Evolutionary conservation across 2,329 filamentous ascomycete genomes (phyloP).

Genomic region (Calonectria pteridis): DNA sequence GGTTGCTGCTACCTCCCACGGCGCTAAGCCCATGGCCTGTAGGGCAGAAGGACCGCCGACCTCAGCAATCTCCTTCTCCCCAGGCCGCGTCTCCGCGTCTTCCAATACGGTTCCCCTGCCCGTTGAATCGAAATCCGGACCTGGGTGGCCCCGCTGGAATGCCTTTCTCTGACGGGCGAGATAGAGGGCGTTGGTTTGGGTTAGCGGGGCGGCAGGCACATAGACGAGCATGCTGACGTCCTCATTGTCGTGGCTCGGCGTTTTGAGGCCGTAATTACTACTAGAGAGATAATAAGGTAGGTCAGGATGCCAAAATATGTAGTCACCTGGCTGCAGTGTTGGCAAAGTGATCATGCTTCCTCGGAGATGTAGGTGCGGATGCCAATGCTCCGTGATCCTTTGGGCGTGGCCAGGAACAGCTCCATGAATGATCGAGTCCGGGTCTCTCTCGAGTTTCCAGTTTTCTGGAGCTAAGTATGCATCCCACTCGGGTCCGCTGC

Average conservation of each 20-base stretch:
- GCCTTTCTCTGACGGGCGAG: slow-evolving; percentile 69
- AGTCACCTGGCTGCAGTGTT: slow-evolving; percentile 67
- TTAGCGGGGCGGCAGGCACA: slow-evolving; percentile 67
- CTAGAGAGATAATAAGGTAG: slow-evolving; percentile 67
- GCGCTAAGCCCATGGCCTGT: slow-evolving; percentile 69
- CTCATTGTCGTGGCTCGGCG: slow-evolving; percentile 42
- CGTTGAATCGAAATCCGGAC: slow-evolving; percentile 68
- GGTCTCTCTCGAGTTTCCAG: slow-evolving; percentile 61
- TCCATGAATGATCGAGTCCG: slow-evolving; percentile 68
- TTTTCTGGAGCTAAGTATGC: slow-evolving; percentile 63
- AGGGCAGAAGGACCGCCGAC: slow-evolving; percentile 64
- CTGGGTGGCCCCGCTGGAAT: slow-evolving; percentile 66
- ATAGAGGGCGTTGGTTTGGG: slow-evolving; percentile 69
- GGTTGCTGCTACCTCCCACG: slow-evolving; percentile 58
- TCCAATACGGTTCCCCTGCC: slow-evolving; percentile 63
- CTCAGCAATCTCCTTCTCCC: slow-evolving; percentile 64
- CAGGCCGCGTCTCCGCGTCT: slow-evolving; percentile 61
- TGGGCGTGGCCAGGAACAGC: slow-evolving; percentile 70
- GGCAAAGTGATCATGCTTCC: slow-evolving; percentile 68
- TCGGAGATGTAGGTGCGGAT: slow-evolving; percentile 67
- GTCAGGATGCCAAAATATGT: slow-evolving; percentile 71
- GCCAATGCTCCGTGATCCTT: slow-evolving; percentile 69
- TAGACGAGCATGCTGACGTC: slow-evolving; percentile 66
- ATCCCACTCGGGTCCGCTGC: slow-evolving; percentile 60
- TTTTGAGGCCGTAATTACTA: slow-evolving; percentile 48